These are phyloP conservation scores for Cerrena zonata DNA, from an alignment of 1,284 basidiomycete species.

Conservation along the genomic window DNA sequence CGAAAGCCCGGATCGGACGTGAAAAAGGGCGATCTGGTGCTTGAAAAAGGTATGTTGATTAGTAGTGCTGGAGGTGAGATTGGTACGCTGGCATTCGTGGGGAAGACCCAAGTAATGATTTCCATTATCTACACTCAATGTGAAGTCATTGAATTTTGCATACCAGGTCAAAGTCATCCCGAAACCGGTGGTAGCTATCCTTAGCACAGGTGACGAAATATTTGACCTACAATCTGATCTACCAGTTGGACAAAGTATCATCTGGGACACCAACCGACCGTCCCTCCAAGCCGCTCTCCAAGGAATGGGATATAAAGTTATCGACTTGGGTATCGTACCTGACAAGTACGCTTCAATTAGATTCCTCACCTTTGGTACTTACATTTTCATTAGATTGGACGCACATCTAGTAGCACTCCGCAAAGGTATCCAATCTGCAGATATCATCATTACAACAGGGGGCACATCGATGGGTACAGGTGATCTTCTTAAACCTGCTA, in stretches of 20 bases:
- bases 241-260: constrained; percentile 38
- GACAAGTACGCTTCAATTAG: constrained; percentile 51
- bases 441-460: constrained; percentile 78
- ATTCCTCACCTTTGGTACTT: constrained; percentile 1
- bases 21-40: constrained; percentile 57
- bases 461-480: constrained; percentile 88
- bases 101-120: constrained; percentile 64
- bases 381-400: constrained; percentile 39
- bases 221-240: constrained; percentile 51
- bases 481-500: constrained; percentile 81
- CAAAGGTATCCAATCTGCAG: constrained; percentile 56
- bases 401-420: constrained; percentile 56
- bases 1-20: constrained; percentile 73
- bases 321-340: constrained; percentile 76
- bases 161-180: constrained; percentile 61
- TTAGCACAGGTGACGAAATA: constrained; percentile 85
- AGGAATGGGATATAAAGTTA: constrained; percentile 68
- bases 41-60: constrained; percentile 59
- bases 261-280: constrained; percentile 82
- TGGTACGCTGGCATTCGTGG: constrained; percentile 79
- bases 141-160: too few species aligned
- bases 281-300: constrained; percentile 66
- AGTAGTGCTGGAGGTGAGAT: constrained; percentile 73
- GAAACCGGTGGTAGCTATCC: constrained; percentile 71
- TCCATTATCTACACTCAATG: constrained; percentile 9